phyloP scores from a whole-genome alignment of 495 filamentous ascomycete species.

The Durotheca rogersii region DNA sequence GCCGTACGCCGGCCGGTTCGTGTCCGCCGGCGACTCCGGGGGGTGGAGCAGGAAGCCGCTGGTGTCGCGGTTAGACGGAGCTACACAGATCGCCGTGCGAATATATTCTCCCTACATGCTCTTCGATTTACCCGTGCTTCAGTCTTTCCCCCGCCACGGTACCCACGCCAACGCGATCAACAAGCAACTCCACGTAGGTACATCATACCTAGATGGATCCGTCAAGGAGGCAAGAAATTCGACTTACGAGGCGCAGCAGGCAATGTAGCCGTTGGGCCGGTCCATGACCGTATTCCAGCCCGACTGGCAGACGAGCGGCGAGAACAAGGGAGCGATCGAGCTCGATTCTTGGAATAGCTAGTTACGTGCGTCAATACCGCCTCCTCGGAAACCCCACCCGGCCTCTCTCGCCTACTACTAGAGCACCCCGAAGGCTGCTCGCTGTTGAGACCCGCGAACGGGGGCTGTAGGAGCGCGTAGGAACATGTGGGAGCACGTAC shows the following conservation, averaged over 20 bases:
- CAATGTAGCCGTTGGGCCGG: slow-evolving; percentile 25
- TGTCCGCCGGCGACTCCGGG: slow-evolving; percentile 12
- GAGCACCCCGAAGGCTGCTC: too few relatives aligned
- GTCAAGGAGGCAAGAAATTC: background rate
- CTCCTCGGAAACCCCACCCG: background rate
- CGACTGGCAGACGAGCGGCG: slow-evolving; percentile 20
- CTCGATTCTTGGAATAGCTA: slow-evolving; percentile 15
- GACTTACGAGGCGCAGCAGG: slow-evolving; percentile 30
- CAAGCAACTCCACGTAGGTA: background rate
- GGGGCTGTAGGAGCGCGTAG: too few relatives aligned
- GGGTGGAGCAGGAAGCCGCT: slow-evolving; percentile 23
- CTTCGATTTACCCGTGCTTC: too few relatives aligned
- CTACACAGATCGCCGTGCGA: background rate
- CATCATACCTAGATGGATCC: too few relatives aligned
- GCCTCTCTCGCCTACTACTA: background rate
- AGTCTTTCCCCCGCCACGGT: too few relatives aligned
- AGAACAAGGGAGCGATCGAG: slow-evolving; percentile 24
- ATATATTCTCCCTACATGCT: background rate
- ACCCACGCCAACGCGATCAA: too few relatives aligned
- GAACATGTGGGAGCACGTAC: slow-evolving; percentile 18
- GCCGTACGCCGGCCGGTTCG: slow-evolving; percentile 24
- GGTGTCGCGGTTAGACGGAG: slow-evolving; percentile 4
- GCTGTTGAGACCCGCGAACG: too few relatives aligned
- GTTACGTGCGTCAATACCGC: slow-evolving; percentile 1
- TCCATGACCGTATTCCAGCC: slow-evolving; percentile 17